Evolutionary conservation across 225 moss, liverwort and hornwort species (phyloP).

Genomic region (Ulota crispa): DNA sequence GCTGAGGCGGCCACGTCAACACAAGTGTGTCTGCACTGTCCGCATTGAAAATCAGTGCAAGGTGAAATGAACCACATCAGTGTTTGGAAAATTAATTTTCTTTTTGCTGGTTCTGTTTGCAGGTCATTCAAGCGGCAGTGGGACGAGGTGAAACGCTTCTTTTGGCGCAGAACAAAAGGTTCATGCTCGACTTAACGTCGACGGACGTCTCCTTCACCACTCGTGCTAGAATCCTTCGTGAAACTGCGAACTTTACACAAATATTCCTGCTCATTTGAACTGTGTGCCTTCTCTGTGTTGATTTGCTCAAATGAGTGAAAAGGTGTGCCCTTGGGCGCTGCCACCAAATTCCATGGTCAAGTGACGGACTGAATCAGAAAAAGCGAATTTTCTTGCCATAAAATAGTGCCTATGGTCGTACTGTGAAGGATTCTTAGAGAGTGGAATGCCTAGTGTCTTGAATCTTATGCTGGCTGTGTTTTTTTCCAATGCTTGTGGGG

Average conservation of each 20-base stretch:
- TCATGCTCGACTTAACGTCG: slow-evolving; percentile 37
- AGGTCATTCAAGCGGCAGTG: slow-evolving; percentile 57
- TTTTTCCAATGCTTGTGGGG: neutral
- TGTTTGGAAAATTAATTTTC: neutral
- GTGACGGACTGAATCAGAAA: neutral
- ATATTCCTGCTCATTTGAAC: slow-evolving; percentile 35
- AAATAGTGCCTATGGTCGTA: neutral
- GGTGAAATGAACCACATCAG: neutral
- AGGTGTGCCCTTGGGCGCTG: neutral
- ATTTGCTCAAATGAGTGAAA: neutral
- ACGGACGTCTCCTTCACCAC: slow-evolving; percentile 43
- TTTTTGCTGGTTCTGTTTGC: slow-evolving; percentile 15
- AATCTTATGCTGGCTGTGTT: neutral
- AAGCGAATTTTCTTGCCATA: too few species aligned
- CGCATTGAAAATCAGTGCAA: neutral
- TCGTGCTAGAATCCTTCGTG: slow-evolving; percentile 44
- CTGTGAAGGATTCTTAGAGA: neutral
- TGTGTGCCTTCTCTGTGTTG: neutral
- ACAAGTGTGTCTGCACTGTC: neutral
- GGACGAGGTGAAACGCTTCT: slow-evolving; percentile 41
- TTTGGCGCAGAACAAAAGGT: slow-evolving; percentile 38
- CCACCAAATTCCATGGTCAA: neutral
- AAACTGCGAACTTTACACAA: slow-evolving; percentile 36
- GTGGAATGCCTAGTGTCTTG: neutral
- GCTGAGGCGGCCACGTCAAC: neutral